A percentile compares a stretch with the other conserved stretches of the same genome.
phyloP scores from a whole-genome alignment of 2,329 filamentous ascomycete species.

The Paecilomyces dactylethromorphus region DNA sequence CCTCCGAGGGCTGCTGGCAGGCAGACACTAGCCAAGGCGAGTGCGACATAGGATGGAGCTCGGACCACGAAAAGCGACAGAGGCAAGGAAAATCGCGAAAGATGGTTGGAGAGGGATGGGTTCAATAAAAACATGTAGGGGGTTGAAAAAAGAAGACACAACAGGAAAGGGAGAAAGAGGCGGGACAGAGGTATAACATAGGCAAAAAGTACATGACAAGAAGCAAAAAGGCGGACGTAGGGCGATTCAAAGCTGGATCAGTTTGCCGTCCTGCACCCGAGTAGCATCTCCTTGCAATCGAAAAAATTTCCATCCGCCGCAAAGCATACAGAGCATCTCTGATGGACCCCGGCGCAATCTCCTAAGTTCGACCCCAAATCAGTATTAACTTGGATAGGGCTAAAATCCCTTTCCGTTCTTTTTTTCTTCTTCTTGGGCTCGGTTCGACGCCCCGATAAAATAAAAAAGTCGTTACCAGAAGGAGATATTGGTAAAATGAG shows the following conservation, averaged over 20 bases:
- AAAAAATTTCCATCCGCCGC: constrained; percentile 9
- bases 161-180: constrained; percentile 9
- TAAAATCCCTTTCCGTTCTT: not conserved
- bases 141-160: constrained; percentile 6
- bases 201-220: constrained; percentile 34
- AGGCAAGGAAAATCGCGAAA: constrained; percentile 8
- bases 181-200: constrained; percentile 28
- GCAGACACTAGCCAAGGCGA: not conserved
- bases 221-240: constrained; percentile 25
- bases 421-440: constrained; percentile 18
- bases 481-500: constrained; percentile 21
- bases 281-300: constrained; percentile 17
- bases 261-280: constrained; percentile 12
- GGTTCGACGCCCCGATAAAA: constrained; percentile 13
- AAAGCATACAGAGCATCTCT: constrained; percentile 12
- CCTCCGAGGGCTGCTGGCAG: not conserved
- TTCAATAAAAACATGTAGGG: constrained; percentile 3
- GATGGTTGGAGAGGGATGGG: not conserved
- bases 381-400: constrained; percentile 14
- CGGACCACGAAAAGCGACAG: constrained; percentile 12
- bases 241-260: constrained; percentile 11
- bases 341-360: constrained; percentile 16
- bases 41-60: constrained; percentile 11
- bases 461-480: constrained; percentile 24
- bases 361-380: constrained; percentile 15